These are phyloP conservation scores for Petunia axillaris DNA, from an alignment of 257 asterid genomes.

Conservation along the genomic window DNA sequence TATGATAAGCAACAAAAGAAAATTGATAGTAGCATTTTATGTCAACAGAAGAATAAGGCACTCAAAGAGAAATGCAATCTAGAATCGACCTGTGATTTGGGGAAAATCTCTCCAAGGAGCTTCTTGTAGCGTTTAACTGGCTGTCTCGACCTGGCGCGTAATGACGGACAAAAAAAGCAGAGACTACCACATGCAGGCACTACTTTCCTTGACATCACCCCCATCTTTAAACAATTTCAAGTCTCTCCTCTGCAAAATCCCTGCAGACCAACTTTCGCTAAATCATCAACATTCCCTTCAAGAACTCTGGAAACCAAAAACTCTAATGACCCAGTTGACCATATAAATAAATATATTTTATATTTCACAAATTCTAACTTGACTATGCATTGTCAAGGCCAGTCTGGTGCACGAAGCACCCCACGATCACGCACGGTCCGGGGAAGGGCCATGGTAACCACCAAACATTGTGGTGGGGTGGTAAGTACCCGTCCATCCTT, in stretches of 20 bases:
- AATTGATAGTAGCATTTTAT: neutral
- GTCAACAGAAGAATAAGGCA: neutral
- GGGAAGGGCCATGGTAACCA: too few relatives aligned
- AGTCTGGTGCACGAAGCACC: too few relatives aligned
- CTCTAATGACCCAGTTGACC: neutral
- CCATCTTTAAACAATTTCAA: slow-evolving; percentile 37
- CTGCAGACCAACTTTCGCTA: neutral
- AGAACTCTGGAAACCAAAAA: neutral
- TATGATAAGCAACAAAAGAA: neutral
- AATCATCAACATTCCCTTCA: neutral
- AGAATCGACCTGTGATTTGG: slow-evolving; percentile 50
- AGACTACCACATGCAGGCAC: slow-evolving; percentile 55
- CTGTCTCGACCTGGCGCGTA: slow-evolving; percentile 60
- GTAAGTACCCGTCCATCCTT: too few relatives aligned
- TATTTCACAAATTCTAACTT: neutral
- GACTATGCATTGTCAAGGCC: neutral
- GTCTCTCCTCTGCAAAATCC: slow-evolving; percentile 21
- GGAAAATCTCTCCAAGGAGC: slow-evolving; percentile 52
- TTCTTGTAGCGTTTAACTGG: slow-evolving; percentile 62
- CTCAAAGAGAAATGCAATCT: neutral
- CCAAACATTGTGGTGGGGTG: too few relatives aligned
- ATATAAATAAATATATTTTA: neutral
- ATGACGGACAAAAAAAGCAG: slow-evolving; percentile 55
- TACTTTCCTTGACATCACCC: slow-evolving; percentile 60
- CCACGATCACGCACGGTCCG: too few relatives aligned